phyloP scores from a whole-genome alignment of 2,329 filamentous ascomycete genomes.

The Ceratocystis destructans region DNA sequence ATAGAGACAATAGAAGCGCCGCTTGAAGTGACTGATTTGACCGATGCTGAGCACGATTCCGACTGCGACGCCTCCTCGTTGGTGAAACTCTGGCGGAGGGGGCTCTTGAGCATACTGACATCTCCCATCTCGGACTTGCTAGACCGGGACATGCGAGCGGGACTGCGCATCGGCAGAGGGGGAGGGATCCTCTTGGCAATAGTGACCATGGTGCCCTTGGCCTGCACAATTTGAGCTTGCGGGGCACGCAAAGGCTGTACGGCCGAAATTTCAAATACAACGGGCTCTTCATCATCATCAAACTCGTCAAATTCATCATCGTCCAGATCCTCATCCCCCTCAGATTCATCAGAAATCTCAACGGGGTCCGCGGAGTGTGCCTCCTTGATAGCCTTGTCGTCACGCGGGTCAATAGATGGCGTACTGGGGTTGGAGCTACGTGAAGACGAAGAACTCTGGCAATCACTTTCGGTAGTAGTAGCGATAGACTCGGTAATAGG shows the following conservation, averaged over 20 bases:
- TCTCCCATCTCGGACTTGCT: constrained; percentile 48
- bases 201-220: constrained; percentile 66
- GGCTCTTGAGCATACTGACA: constrained; percentile 37
- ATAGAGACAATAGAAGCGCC: constrained; percentile 13
- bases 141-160: constrained; percentile 44
- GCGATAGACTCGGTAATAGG: constrained; percentile 18
- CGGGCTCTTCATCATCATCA: constrained; percentile 46
- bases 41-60: neutral
- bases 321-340: constrained; percentile 26
- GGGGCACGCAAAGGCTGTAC: constrained; percentile 41
- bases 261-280: constrained; percentile 50
- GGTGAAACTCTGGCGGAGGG: constrained; percentile 36
- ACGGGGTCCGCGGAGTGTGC: neutral
- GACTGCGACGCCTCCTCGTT: constrained; percentile 11
- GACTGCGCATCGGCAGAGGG: constrained; percentile 63
- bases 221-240: constrained; percentile 50
- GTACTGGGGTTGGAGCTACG: constrained; percentile 18
- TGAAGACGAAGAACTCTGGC: constrained; percentile 16
- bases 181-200: constrained; percentile 72
- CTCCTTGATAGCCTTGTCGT: constrained; percentile 12
- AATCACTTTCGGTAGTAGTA: constrained; percentile 17
- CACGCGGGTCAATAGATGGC: constrained; percentile 13
- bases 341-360: neutral
- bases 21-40: constrained; percentile 11
- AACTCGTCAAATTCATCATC: constrained; percentile 36